phyloP scores from a whole-genome alignment of 768 basidiomycete species.

The Mycena olivaceomarginata region DNA sequence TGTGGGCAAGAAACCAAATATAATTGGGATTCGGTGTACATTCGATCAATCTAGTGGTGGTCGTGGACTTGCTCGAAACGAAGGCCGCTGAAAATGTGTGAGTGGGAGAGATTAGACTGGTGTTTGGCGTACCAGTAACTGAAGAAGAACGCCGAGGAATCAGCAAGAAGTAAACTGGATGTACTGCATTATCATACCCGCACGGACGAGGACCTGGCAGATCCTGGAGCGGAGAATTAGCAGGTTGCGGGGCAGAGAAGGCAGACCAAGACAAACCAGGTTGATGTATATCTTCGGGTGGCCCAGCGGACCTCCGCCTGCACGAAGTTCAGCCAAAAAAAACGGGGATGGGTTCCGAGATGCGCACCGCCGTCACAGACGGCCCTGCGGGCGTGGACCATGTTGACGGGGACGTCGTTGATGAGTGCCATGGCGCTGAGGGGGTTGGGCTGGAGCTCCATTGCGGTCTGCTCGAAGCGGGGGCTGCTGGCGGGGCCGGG shows the following conservation, averaged over 20 bases:
- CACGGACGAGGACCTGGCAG: conserved; percentile 91
- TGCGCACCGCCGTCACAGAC: conserved; percentile 96
- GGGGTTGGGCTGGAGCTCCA: conserved; percentile 93
- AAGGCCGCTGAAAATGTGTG: conserved; percentile 77
- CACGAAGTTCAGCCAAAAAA: conserved; percentile 19
- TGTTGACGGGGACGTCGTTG: conserved; percentile 87
- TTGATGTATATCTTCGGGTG: conserved; percentile 99
- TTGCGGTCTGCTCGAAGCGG: conserved; percentile 93
- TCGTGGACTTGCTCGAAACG: conserved; percentile 92
- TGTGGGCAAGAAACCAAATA: conserved; percentile 42
- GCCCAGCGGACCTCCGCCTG: conserved; percentile 95
- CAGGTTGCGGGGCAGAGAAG: conserved; percentile 2
- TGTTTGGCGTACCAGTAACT: conserved; percentile 60
- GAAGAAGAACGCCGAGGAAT: conserved; percentile 41
- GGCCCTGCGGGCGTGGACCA: conserved; percentile 90
- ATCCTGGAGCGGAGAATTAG: conserved; percentile 72
- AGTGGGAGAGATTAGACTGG: not conserved
- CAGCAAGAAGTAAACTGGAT: conserved; percentile 34
- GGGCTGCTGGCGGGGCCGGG: conserved; percentile 77
- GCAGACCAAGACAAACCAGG: conserved; percentile 73
- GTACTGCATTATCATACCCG: conserved; percentile 77
- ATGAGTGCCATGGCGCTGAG: conserved; percentile 95
- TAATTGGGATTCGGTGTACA: conserved; percentile 43
- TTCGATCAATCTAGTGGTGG: conserved; percentile 65
- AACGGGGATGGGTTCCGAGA: conserved; percentile 9